A percentile compares a stretch with the other conserved stretches of the same genome.
Evolutionary conservation across 2,329 filamentous ascomycete genomes (phyloP).

Genomic region (Coniella lustricola): DNA sequence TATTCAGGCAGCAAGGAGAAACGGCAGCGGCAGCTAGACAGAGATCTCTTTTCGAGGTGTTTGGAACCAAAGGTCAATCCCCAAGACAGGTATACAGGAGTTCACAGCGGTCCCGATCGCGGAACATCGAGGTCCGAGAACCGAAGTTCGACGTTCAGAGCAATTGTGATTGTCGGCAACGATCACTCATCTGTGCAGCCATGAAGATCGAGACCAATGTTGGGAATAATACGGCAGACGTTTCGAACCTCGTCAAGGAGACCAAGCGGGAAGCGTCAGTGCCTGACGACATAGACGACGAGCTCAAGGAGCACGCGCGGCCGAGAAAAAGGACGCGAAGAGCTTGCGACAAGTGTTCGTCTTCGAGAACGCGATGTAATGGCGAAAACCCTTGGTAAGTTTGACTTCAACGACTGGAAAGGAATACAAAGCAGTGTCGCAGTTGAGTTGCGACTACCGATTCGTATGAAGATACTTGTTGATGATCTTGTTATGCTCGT

Average conservation of each 20-base stretch:
- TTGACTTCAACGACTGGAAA: neutral
- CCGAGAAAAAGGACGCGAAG: conserved; percentile 22
- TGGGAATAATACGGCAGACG: conserved; percentile 1
- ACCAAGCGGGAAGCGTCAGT: conserved; percentile 2
- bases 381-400: conserved; percentile 34
- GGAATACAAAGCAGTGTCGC: too few species aligned
- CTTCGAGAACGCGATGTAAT: conserved; percentile 35
- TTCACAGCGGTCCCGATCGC: too few species aligned
- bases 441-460: neutral
- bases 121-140: too few species aligned
- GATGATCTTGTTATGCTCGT: conserved; percentile 10
- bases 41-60: too few species aligned
- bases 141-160: too few species aligned
- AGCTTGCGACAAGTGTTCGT: conserved; percentile 32
- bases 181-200: neutral
- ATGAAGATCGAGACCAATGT: neutral
- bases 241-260: conserved; percentile 1
- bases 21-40: too few species aligned
- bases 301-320: conserved; percentile 27
- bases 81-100: too few species aligned
- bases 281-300: conserved; percentile 3
- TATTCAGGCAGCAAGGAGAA: too few species aligned
- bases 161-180: neutral
- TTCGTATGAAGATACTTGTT: neutral
- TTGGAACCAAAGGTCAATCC: too few species aligned